These are phyloP conservation scores for Fonsecaea pugnacius DNA, from an alignment of 2,329 filamentous ascomycete species.

Conservation along the genomic window DNA sequence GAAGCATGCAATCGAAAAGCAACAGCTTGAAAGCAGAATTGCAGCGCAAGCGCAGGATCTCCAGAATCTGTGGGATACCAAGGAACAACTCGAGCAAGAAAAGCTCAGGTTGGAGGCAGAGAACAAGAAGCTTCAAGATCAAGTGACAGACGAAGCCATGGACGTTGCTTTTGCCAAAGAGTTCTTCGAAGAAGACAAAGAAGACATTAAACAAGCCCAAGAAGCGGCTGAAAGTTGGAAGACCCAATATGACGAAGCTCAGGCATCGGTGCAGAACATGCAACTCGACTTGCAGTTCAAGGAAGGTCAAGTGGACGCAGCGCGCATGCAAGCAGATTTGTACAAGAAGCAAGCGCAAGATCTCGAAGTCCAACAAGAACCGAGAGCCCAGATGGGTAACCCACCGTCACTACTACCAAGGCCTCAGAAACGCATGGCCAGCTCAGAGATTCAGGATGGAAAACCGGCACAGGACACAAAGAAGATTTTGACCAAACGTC, in stretches of 20 bases:
- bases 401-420: background rate
- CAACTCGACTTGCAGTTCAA: background rate
- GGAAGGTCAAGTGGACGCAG: background rate
- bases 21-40: background rate
- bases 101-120: background rate
- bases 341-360: background rate
- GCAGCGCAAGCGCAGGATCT: background rate
- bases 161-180: background rate
- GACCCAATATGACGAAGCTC: background rate
- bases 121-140: background rate
- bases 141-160: background rate
- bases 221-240: background rate
- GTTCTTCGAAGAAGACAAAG: background rate
- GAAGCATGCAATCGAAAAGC: background rate
- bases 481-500: background rate
- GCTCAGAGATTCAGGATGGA: background rate
- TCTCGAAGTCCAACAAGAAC: background rate
- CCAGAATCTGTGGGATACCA: background rate
- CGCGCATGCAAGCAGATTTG: background rate
- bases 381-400: background rate
- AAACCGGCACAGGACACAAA: background rate
- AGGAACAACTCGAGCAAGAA: background rate
- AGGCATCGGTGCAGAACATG: background rate
- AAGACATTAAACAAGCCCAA: background rate
- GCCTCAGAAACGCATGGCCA: conserved; percentile 6